Base-by-base conservation (phyloP, 2,329 filamentous ascomycete genomes). In the Fusarium ambrosium region DNA sequence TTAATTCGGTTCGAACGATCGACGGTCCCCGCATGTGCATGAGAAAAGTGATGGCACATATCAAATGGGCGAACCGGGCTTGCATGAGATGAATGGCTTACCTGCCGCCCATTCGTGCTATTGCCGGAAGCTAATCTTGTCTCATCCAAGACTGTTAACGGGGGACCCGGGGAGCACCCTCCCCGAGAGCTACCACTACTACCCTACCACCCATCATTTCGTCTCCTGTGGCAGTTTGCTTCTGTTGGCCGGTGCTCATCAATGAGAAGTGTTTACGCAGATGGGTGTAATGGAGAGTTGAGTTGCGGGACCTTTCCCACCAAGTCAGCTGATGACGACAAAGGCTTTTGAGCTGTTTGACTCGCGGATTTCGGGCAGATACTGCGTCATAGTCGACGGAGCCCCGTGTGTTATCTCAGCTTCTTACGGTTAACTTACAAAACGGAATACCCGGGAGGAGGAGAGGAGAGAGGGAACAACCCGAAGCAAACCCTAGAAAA, bases 351-450 rank as follows among this genome's bases (percentile, higher is more conserved):
- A 53, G 48, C 37, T 37, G 27, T 18, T 58, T 58, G 29, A 36
- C 53, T 58, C 34, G 29, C 14, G 29, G 34, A 24, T 6, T 55
- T 11, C n/a, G 34, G 45, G 24, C 24, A 27, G 43, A 53, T 29
- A n/a, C 43, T 56, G 51, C 66, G 72, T 73, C 66, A 70, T 66
- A 22, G 16, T 59, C n/a, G 24, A 4, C 32, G 32, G 24, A n/a
- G 9, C 14, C 14, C 11, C 27, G 14, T 27, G 14, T 27, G 36
- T 48, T 27, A 32, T 37, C 29, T 32, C 45, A 62, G 24, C 13
- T 60, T 55, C 27, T 22, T 51, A 18, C 29, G 24, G 32, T 51
- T 51, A 48, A 53, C 58, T 71, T 74, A 36, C 29, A 60, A 37
- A 34, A 48, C 45, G 48, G 45, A 41, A 43, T 24, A 29, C 37